Evolutionary conservation across 1,139 yeast species (phyloP), one percentile per base, ranked within the genome.

Genomic region (Zygosaccharomyces sapae): DNA sequence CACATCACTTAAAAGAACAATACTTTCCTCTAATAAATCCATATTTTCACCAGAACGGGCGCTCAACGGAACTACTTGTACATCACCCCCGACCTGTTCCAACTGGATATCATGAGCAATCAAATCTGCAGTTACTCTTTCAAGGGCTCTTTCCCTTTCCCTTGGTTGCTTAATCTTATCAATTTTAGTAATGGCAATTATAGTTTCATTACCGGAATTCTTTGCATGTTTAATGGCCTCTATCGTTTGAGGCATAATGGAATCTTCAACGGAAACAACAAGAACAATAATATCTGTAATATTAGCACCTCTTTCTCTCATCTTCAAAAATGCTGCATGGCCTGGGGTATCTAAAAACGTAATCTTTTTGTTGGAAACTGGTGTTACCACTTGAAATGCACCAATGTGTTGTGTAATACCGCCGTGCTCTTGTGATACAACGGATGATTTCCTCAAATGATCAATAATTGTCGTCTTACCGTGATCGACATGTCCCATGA

Each of bases 401-500:
- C 98, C 98, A 51, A 92, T 92, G 64, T 90, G 97, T 65, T 92
- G 99, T 0, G 99, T 92, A 44, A 92, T 92, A 19, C 99, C 98
- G 43, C 99, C 99, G 65, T 83, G 87, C 62, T 92, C 99, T 37
- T 81, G 78, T 27, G 80, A 80, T 0, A 85, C 97, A 6, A 92
- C 80, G 0, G 89, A 79, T 0, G 96, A 83, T 56, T 87, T 88
- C 42, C 97, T 75, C 57, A 94, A 71, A 57, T 81, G 79, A 63
- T 94, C 98, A 50, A 92, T 74, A 54, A 92, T 84, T 0, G 98
- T 90, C 1, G 99, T 92, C 63, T 92, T 92, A 1, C 99, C 99
- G 63, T 92, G 99, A 66, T 92, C 99, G 35, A 92, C 98, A 67
- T 92, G 99, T 3, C 99, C 99, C 97, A 92, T 92, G 44, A 92